Percentiles rank a stretch among this genome's conserved stretches.
Conservation (phyloP, 805 yeast genomes). For the Candida koratica region DNA sequence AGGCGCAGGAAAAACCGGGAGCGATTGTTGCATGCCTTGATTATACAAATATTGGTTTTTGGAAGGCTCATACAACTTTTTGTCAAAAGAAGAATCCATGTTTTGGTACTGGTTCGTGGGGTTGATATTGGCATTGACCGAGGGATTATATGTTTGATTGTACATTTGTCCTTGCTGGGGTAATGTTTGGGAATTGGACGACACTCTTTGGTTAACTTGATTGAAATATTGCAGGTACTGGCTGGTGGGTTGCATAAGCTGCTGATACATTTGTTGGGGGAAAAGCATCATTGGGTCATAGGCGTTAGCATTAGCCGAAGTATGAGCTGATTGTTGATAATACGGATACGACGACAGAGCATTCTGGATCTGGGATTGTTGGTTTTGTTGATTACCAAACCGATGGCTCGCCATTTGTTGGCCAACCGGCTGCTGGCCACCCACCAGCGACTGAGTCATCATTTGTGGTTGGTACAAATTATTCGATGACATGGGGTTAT, state of each 20-base stretch:
- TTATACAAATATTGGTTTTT: constrained; percentile 3
- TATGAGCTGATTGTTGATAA: constrained; percentile 3
- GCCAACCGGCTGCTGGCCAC: neutral
- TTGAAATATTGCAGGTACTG: constrained; percentile 10
- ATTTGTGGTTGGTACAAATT: constrained; percentile 7
- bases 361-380: constrained; percentile 4
- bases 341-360: constrained; percentile 3
- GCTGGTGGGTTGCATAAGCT: constrained; percentile 14
- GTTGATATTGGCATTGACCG: constrained; percentile 12
- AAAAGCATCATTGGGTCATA: constrained; percentile 12
- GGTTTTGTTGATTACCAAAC: constrained; percentile 10
- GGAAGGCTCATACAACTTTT: constrained; percentile 1
- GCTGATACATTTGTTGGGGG: constrained; percentile 19
- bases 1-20: neutral
- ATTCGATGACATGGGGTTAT: too few species aligned
- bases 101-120: constrained; percentile 4
- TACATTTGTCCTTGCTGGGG: constrained; percentile 5
- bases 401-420: constrained; percentile 8
- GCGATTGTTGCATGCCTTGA: neutral
- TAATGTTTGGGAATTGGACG: constrained; percentile 4
- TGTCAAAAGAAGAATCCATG: constrained; percentile 1
- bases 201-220: constrained; percentile 12
- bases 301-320: constrained; percentile 2
- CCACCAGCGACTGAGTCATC: constrained; percentile 2
- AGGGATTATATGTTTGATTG: constrained; percentile 2